Evolutionary conservation across 148 eudicot genomes (phyloP), one percentile per base, ranked within the genome.

Genomic region (Polygonum aviculare): DNA sequence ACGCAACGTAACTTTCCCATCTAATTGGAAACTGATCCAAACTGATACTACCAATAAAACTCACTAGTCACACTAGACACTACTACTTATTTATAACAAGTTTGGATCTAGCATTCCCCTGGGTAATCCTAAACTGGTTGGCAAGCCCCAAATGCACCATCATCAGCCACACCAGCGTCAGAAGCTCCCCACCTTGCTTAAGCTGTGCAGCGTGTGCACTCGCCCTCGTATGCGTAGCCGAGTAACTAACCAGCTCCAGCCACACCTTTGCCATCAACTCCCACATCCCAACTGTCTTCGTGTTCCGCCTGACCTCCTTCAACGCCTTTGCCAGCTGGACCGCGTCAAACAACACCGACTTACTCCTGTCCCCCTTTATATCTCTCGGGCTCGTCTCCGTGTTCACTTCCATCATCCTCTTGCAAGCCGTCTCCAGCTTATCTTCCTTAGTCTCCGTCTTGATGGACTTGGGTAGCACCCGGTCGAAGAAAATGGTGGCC

Each of bases 101-200:
- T n/a, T 69, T 69, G 45, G 72, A 69, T 36, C 54, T 31, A 19
- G 36, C 54, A 73, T 73, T 31, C 3, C 54, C 75, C 75, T 73
- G 49, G 7, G 50, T 73, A 15, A 73, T 48, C 36, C 50, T 40
- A 15, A 73, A 73, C 54, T 73, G 75, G 11, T 73, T 73, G 19
- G 36, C 54, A 7, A 73, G 54, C 9, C 75, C 75, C 47, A 73
- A 47, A 73, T 73, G 75, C 54, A 73, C 75, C 75, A 73, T 73
- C 16, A 73, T 14, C 59, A 73, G 14, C 75, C 75, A 73, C 51
- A 73, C 75, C 44, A 73, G 36, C n/a, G 75, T 73, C 21, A 73
- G 16, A 12, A 73, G 75, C 75, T 73, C 54, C 15, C 75, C 75
- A 2, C 39, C 75, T 47, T 73, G 50, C 50, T 49, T 73, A 15